phyloP scores from a whole-genome alignment of 2,329 filamentous ascomycete genomes.

The Ramularia endophylla region DNA sequence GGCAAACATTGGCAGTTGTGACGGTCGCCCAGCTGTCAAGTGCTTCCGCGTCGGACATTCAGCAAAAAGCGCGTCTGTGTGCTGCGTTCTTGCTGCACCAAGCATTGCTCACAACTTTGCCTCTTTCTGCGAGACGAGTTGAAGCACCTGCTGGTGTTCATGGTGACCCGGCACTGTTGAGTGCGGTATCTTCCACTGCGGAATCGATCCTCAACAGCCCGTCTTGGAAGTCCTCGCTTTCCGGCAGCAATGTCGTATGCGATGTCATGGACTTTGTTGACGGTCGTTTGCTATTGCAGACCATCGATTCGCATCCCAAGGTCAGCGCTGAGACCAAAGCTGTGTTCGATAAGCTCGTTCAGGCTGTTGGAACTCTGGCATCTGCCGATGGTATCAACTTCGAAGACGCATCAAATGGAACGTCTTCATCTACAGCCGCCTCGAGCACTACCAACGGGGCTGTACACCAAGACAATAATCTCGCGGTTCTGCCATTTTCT shows the following conservation, averaged over 20 bases:
- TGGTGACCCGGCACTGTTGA: constrained; percentile 17
- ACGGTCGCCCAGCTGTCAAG: constrained; percentile 19
- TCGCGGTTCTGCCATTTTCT: constrained; percentile 41
- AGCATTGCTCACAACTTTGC: constrained; percentile 25
- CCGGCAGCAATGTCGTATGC: constrained; percentile 25
- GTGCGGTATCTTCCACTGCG: constrained; percentile 34
- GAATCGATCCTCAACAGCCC: constrained; percentile 33
- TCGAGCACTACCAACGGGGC: not conserved
- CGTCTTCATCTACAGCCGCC: not conserved
- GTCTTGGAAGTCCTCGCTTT: constrained; percentile 31
- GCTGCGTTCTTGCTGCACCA: constrained; percentile 26
- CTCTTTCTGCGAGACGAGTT: constrained; percentile 27
- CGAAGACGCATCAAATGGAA: not conserved
- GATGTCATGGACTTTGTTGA: constrained; percentile 53
- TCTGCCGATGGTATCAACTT: constrained; percentile 1
- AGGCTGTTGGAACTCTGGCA: constrained; percentile 17
- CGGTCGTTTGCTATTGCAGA: constrained; percentile 42
- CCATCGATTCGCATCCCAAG: constrained; percentile 10
- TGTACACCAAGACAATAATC: constrained; percentile 9
- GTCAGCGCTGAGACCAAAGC: constrained; percentile 15
- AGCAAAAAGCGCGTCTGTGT: constrained; percentile 13
- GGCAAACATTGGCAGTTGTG: constrained; percentile 24
- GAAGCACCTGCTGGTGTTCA: constrained; percentile 7
- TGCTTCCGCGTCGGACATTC: constrained; percentile 3
- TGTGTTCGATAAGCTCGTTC: constrained; percentile 20